Evolutionary conservation across 2,329 filamentous ascomycete genomes (phyloP).

Genomic region (Aureobasidium sp.): DNA sequence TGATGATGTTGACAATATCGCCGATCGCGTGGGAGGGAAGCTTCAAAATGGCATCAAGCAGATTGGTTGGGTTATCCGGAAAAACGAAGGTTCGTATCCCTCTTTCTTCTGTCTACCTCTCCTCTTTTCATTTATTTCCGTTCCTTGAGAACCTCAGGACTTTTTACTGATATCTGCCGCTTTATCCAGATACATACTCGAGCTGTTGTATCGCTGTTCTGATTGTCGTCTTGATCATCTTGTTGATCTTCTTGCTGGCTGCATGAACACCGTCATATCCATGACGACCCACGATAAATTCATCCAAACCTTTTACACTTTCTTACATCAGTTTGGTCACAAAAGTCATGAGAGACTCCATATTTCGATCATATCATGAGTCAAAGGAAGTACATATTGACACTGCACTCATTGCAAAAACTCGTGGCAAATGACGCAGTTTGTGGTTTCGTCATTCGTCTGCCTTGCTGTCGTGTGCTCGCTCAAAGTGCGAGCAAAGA

Average conservation of each 20-base stretch:
- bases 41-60: conserved; percentile 81
- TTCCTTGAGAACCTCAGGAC: neutral
- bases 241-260: conserved; percentile 71
- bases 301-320: neutral
- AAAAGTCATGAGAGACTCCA: neutral
- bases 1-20: conserved; percentile 73
- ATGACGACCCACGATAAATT: neutral
- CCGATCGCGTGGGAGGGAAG: conserved; percentile 80
- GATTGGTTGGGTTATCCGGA: conserved; percentile 73
- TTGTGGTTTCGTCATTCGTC: neutral
- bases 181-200: conserved; percentile 55
- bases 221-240: conserved; percentile 78
- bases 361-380: neutral
- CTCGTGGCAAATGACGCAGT: conserved; percentile 1
- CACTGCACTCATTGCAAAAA: neutral
- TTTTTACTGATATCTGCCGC: neutral
- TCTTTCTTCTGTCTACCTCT: too few species aligned
- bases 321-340: neutral
- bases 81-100: conserved; percentile 70
- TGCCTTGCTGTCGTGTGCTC: neutral
- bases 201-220: conserved; percentile 86
- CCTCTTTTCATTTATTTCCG: neutral
- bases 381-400: neutral
- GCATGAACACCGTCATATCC: conserved; percentile 38
- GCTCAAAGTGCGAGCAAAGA: neutral